Evolutionary conservation across 169 alveolate species (phyloP).

Genomic region (Theileria parva): DNA sequence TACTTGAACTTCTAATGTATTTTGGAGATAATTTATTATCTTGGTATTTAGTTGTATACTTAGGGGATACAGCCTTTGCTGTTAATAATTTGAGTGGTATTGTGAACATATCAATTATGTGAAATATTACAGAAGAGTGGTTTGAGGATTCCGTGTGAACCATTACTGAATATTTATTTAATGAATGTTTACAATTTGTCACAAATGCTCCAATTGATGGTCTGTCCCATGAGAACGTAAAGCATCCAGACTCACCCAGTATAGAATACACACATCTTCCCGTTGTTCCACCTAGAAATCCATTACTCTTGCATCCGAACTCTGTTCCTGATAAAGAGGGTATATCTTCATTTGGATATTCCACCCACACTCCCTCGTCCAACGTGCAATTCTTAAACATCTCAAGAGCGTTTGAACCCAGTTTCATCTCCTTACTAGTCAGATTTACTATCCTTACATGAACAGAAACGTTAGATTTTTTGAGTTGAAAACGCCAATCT

Average conservation of each 20-base stretch:
- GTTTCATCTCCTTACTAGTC: slow-evolving; percentile 71
- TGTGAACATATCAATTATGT: slow-evolving; percentile 71
- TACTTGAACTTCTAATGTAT: slow-evolving; percentile 2
- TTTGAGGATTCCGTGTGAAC: slow-evolving; percentile 75
- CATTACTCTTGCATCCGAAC: slow-evolving; percentile 79
- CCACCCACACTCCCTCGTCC: slow-evolving; percentile 80
- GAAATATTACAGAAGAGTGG: slow-evolving; percentile 80
- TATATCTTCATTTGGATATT: slow-evolving; percentile 81
- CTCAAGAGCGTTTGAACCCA: slow-evolving; percentile 49
- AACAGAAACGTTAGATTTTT: slow-evolving; percentile 80
- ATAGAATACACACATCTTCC: slow-evolving; percentile 73
- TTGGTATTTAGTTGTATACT: slow-evolving; percentile 14
- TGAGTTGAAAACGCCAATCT: slow-evolving; percentile 75
- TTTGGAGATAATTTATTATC: slow-evolving; percentile 15
- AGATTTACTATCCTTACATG: slow-evolving; percentile 78
- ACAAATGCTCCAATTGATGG: slow-evolving; percentile 71
- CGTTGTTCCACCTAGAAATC: slow-evolving; percentile 75
- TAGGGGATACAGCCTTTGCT: slow-evolving; percentile 54
- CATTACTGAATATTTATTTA: slow-evolving; percentile 66
- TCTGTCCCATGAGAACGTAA: slow-evolving; percentile 74
- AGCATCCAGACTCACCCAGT: slow-evolving; percentile 72
- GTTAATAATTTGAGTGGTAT: slow-evolving; percentile 64
- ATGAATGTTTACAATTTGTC: slow-evolving; percentile 73
- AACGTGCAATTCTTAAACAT: slow-evolving; percentile 17
- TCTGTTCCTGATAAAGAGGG: slow-evolving; percentile 78